Evolutionary conservation across 2,329 filamentous ascomycete species (phyloP).

Genomic region (Colletotrichum cuscutae): DNA sequence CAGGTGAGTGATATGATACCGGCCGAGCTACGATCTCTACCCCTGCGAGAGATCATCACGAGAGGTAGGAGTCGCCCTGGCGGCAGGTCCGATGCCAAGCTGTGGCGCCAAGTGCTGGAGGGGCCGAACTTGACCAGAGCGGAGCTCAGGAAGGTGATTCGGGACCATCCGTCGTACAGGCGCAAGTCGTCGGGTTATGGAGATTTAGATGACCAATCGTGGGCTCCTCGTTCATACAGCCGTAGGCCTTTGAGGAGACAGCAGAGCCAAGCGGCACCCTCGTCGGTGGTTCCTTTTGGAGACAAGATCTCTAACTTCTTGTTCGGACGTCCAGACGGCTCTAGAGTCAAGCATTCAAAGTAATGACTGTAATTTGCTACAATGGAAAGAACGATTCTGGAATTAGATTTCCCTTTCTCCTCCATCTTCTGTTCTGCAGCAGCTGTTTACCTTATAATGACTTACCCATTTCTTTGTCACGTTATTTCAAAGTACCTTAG

Average conservation of each 20-base stretch:
- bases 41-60: no score
- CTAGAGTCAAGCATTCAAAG: no score
- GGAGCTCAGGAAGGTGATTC: background rate
- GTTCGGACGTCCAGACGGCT: background rate
- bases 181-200: background rate
- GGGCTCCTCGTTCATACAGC: background rate
- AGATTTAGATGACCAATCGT: background rate
- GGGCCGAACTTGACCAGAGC: background rate
- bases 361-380: background rate
- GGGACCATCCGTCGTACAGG: background rate
- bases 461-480: no score
- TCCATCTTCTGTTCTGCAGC: background rate
- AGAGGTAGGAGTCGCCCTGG: background rate
- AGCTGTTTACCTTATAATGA: no score
- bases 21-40: no score
- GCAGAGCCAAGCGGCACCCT: no score
- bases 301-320: background rate
- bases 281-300: background rate
- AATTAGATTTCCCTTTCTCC: background rate
- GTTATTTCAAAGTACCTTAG: background rate
- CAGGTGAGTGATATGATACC: background rate
- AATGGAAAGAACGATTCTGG: background rate
- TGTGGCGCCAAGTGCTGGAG: background rate
- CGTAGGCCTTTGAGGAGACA: no score
- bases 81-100: no score